Conservation (phyloP, 1,139 yeast genomes). For the Magnusiomyces ingens region DNA sequence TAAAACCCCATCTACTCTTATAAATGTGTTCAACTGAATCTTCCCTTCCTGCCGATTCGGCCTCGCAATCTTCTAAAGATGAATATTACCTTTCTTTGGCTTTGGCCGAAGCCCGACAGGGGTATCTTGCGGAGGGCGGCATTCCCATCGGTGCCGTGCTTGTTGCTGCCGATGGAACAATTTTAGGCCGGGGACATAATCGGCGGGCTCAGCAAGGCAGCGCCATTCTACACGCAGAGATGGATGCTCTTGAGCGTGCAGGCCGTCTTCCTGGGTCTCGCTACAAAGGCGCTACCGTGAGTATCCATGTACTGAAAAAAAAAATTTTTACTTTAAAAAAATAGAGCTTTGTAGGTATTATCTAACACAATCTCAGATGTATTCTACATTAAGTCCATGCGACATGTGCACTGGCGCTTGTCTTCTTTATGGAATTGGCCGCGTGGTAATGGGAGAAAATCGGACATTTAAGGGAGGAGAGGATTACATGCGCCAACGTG, state of each 20-base stretch:
- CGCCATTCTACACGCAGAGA: slow-evolving; percentile 86
- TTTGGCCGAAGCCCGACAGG: slow-evolving; percentile 34
- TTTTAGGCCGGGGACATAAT: slow-evolving; percentile 84
- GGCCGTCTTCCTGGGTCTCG: slow-evolving; percentile 74
- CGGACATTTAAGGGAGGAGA: slow-evolving; percentile 73
- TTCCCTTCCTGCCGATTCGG: not conserved
- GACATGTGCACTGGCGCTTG: slow-evolving; percentile 95
- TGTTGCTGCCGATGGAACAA: slow-evolving; percentile 62
- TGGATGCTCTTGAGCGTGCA: slow-evolving; percentile 78
- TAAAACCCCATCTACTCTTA: too few relatives aligned
- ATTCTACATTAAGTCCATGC: slow-evolving; percentile 89
- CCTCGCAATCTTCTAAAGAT: not conserved
- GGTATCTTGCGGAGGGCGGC: slow-evolving; percentile 64
- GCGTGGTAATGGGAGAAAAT: slow-evolving; percentile 88
- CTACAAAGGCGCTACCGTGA: slow-evolving; percentile 38
- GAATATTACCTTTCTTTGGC: slow-evolving; percentile 2
- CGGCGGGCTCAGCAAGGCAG: slow-evolving; percentile 70
- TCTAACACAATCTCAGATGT: slow-evolving; percentile 41
- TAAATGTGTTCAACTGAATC: too few relatives aligned
- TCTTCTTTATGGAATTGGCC: slow-evolving; percentile 72
- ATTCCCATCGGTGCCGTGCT: slow-evolving; percentile 84
- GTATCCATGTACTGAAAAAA: too few relatives aligned
- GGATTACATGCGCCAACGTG: slow-evolving; percentile 55
- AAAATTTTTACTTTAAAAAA: too few relatives aligned
- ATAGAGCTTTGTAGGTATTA: too few relatives aligned